Conservation (phyloP, 345 rosid species). For the Pistacia integerrima region DNA sequence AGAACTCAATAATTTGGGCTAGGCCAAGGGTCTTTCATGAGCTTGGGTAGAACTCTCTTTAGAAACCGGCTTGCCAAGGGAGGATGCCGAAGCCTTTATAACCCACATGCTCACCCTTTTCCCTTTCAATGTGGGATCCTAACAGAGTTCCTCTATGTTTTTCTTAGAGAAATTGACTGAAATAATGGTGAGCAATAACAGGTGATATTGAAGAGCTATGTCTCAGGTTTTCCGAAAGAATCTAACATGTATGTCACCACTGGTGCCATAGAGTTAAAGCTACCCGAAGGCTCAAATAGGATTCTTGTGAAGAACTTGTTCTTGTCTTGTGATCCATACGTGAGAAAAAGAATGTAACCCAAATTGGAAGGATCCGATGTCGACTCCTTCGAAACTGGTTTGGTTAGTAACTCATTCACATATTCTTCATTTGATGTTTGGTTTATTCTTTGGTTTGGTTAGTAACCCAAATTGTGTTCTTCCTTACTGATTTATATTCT, state of each 20-base stretch:
- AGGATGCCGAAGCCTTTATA: too few species aligned
- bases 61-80: too few species aligned
- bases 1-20: too few species aligned
- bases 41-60: too few species aligned
- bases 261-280: not conserved
- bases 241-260: slow-evolving; percentile 20
- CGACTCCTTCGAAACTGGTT: slow-evolving; percentile 7
- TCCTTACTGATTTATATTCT: too few species aligned
- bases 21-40: too few species aligned
- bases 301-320: slow-evolving; percentile 25
- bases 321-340: slow-evolving; percentile 29
- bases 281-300: not conserved
- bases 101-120: too few species aligned
- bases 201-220: slow-evolving; percentile 29
- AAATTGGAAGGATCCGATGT: not conserved
- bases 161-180: not conserved
- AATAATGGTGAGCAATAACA: slow-evolving; percentile 30
- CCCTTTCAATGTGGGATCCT: too few species aligned
- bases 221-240: slow-evolving; percentile 24
- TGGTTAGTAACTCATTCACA: not conserved
- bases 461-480: not conserved
- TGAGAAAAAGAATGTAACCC: slow-evolving; percentile 4
- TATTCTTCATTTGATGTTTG: not conserved
- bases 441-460: not conserved
- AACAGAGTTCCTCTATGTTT: too few species aligned